Conservation (phyloP, 2,329 filamentous ascomycete genomes). For the Neopestalotiopsis sp. region DNA sequence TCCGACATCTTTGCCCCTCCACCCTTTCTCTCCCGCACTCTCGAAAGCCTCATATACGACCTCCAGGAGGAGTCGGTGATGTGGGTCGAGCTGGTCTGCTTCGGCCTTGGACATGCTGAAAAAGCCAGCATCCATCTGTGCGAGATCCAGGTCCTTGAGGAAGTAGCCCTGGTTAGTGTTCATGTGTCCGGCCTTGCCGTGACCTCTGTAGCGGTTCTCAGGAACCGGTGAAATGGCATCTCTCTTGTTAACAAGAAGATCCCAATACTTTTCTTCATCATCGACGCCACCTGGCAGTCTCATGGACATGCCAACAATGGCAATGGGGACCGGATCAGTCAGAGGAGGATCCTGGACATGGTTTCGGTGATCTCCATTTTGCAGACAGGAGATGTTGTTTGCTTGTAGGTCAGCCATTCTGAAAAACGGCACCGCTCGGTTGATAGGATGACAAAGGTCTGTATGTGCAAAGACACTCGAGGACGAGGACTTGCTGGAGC, state of each 20-base stretch:
- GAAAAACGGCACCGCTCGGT: not conserved
- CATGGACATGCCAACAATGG: slow-evolving; percentile 25
- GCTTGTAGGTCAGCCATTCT: not conserved
- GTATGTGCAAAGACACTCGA: slow-evolving; percentile 2
- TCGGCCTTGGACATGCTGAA: slow-evolving; percentile 36
- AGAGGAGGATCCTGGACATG: not conserved
- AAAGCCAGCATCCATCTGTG: slow-evolving; percentile 32
- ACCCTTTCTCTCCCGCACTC: slow-evolving; percentile 38
- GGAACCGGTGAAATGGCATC: slow-evolving; percentile 26
- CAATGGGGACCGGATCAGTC: slow-evolving; percentile 15
- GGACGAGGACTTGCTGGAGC: not conserved
- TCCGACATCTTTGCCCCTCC: slow-evolving; percentile 38
- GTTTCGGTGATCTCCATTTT: not conserved
- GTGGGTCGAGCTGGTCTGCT: slow-evolving; percentile 40
- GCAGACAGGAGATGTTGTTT: not conserved
- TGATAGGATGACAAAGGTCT: not conserved
- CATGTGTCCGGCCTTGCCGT: slow-evolving; percentile 26
- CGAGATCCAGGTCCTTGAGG: slow-evolving; percentile 34
- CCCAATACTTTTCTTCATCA: slow-evolving; percentile 22
- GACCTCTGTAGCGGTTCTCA: slow-evolving; percentile 18
- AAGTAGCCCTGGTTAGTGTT: slow-evolving; percentile 36
- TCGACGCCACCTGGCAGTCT: slow-evolving; percentile 23
- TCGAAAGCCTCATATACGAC: slow-evolving; percentile 42
- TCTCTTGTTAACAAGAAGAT: slow-evolving; percentile 20
- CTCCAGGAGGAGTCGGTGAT: slow-evolving; percentile 42